A percentile compares a stretch with the other conserved stretches of the same genome.
Conservation (phyloP, 768 basidiomycete genomes). For the Tricholoma matsutake region DNA sequence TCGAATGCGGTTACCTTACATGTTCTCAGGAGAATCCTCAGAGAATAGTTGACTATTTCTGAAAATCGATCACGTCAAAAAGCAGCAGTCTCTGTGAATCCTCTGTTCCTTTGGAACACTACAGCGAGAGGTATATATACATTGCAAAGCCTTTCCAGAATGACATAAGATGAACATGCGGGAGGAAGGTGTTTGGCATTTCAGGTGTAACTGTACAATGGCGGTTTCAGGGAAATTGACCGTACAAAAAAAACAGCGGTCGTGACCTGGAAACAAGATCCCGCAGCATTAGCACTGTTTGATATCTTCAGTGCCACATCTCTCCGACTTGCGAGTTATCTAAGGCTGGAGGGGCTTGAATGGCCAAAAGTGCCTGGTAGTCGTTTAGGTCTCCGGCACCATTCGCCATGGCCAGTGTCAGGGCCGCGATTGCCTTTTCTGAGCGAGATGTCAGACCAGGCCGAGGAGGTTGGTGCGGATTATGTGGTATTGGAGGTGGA, state of each 20-base stretch:
- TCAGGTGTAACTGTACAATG: neutral
- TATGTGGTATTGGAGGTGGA: constrained; percentile 17
- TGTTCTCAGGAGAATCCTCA: neutral
- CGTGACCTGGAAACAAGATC: neutral
- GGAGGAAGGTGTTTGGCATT: neutral
- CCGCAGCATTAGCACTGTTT: neutral
- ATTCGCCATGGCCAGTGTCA: constrained; percentile 59
- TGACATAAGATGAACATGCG: neutral
- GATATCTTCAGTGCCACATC: constrained; percentile 39
- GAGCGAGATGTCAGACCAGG: constrained; percentile 35
- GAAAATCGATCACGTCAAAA: neutral
- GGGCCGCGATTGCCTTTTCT: constrained; percentile 59
- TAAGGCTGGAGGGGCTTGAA: constrained; percentile 27
- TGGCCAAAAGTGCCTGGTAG: constrained; percentile 45
- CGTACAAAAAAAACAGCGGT: too few species aligned
- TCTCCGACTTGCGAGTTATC: constrained; percentile 54
- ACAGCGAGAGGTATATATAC: neutral
- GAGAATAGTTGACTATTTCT: neutral
- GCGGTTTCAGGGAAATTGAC: neutral
- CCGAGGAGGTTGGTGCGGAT: constrained; percentile 2
- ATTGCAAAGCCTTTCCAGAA: neutral
- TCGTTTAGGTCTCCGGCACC: constrained; percentile 61
- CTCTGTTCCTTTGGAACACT: neutral
- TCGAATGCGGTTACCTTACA: too few species aligned
- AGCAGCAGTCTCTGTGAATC: neutral